phyloP scores from a whole-genome alignment of 1,284 basidiomycete species.

The Malassezia cuniculi region DNA sequence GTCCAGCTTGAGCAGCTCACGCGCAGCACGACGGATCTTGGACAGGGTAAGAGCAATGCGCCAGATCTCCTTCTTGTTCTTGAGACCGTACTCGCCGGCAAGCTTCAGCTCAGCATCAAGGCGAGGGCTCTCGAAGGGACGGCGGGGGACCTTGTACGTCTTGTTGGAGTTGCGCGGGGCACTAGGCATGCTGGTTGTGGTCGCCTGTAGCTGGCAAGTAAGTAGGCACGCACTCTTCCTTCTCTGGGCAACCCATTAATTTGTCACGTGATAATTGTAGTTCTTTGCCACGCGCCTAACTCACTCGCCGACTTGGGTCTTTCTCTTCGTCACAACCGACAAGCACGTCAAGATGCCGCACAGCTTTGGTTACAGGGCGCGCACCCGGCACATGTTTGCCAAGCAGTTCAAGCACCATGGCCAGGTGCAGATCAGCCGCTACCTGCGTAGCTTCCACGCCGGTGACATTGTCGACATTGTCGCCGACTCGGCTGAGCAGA shows the following conservation, averaged over 20 bases:
- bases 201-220: constrained; percentile 4
- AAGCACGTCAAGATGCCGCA: constrained; percentile 63
- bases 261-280: constrained; percentile 15
- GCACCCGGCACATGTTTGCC: constrained; percentile 93
- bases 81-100: constrained; percentile 98
- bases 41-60: constrained; percentile 89
- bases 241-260: not conserved
- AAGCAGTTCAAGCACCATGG: constrained; percentile 62
- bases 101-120: constrained; percentile 99
- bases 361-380: constrained; percentile 99
- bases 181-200: constrained; percentile 13
- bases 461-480: constrained; percentile 99
- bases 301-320: not conserved
- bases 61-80: constrained; percentile 99
- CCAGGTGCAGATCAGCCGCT: constrained; percentile 79
- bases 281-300: constrained; percentile 1
- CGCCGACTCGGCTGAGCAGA: constrained; percentile 96
- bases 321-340: constrained; percentile 4
- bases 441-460: constrained; percentile 79
- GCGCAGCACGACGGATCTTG: constrained; percentile 99
- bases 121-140: constrained; percentile 92
- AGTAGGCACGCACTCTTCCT: constrained; percentile 6
- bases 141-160: constrained; percentile 65
- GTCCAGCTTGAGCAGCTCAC: constrained; percentile 99
- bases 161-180: constrained; percentile 43